These are phyloP conservation scores for Aaosphaeria pasadenensis DNA, from an alignment of 2,329 filamentous ascomycete genomes.

Conservation along the genomic window DNA sequence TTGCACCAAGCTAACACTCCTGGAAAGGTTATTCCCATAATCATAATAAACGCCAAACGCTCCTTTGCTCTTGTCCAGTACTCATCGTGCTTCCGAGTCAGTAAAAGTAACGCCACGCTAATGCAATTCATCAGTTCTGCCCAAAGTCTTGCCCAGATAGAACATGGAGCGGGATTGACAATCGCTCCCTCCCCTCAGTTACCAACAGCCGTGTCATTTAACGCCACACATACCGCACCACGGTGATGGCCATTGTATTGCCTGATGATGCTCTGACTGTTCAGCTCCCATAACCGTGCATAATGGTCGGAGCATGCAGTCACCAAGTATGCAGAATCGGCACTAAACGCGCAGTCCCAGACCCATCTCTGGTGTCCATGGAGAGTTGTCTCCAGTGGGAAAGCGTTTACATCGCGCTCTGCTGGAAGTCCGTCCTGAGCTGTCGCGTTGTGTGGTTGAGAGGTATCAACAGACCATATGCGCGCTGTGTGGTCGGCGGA, in stretches of 20 bases:
- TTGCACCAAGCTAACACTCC: too few species aligned
- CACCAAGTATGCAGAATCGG: constrained; percentile 88
- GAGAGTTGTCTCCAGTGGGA: constrained; percentile 80
- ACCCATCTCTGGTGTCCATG: constrained; percentile 94
- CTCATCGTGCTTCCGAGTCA: too few species aligned
- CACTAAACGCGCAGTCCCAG: constrained; percentile 95
- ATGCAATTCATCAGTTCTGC: too few species aligned
- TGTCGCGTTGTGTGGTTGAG: constrained; percentile 32
- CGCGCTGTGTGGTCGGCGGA: constrained; percentile 92
- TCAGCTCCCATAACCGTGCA: constrained; percentile 84
- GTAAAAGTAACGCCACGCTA: too few species aligned
- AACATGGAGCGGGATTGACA: too few species aligned
- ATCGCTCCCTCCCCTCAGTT: constrained; percentile 12
- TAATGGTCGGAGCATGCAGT: constrained; percentile 94
- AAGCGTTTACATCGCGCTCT: constrained; percentile 54
- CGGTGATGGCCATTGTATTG: constrained; percentile 95
- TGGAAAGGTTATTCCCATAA: too few species aligned
- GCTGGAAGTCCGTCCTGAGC: constrained; percentile 30
- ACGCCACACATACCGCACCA: constrained; percentile 84
- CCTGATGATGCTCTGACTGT: constrained; percentile 81
- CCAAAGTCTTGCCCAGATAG: too few species aligned
- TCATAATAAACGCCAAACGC: too few species aligned
- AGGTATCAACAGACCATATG: constrained; percentile 84
- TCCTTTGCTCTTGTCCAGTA: too few species aligned
- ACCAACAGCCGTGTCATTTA: constrained; percentile 66